Base-by-base conservation (phyloP, 371 early-diverging fungal species). In the Cokeromyces recurvatus region DNA sequence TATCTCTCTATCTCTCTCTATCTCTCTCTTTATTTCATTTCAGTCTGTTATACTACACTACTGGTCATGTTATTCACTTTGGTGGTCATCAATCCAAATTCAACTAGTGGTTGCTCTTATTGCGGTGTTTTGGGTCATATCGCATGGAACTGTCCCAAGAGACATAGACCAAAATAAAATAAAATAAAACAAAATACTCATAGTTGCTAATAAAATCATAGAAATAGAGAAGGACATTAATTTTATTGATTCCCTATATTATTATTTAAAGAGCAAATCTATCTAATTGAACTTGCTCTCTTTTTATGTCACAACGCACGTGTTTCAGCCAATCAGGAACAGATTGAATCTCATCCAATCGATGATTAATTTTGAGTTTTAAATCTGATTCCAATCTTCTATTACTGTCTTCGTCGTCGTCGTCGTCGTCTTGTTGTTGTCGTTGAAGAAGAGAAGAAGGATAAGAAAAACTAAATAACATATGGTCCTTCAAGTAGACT, bases 101-200 rank as follows among this genome's bases (percentile, higher is more conserved):
- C n/a, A n/a, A n/a, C n/a, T n/a, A n/a, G n/a, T 11, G 51, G 56
- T 27, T 70, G 70, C 27, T 63, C 70, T 12, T 70, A 52, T 45
- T 70, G 70, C 41, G 64, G 61, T 48, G 38, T 48, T 1, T n/a
- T 25, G 29, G 64, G 57, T 17, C 66, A 66, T 48, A 62, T 65
- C 43, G 68, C 68, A 31, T 73, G 67, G 69, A 66, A 66, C 19
- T 73, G 73, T 42, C 73, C 74, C 17, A 69, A 73, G 52, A 57
- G 74, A 38, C 57, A 68, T 22, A 59, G 55, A 43, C 74, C 74
- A 34, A 34, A 34, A 6, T 4, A 34, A 34, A 15, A 34, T 4
- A 34, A 9, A 34, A 34, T 9, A 34, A 34, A 34, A 15, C 5
- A 34, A 29, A 48, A 19, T 9, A 34, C 15, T 14, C 35, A 29